These are phyloP conservation scores for Cryptococcus sp. DNA, from an alignment of 1,284 basidiomycete species.

Conservation along the genomic window DNA sequence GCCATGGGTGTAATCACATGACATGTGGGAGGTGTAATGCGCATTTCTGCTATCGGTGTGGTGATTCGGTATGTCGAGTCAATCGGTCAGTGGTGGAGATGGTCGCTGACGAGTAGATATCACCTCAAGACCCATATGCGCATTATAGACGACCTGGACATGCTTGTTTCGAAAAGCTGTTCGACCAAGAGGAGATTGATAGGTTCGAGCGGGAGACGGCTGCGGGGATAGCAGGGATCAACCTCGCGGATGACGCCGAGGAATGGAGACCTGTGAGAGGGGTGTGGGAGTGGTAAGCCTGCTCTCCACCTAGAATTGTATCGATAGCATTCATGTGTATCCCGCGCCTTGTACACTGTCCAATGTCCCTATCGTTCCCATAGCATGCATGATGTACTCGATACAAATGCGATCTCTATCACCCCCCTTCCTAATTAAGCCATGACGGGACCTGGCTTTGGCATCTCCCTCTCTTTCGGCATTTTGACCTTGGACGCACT, in stretches of 20 bases:
- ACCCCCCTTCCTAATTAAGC: too few relatives aligned
- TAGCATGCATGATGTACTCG: too few relatives aligned
- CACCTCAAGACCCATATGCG: constrained; percentile 37
- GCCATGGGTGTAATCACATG: constrained; percentile 47
- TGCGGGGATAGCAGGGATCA: constrained; percentile 8
- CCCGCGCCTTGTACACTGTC: too few relatives aligned
- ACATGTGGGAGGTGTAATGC: constrained; percentile 37
- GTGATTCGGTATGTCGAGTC: constrained; percentile 22
- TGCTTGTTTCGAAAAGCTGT: constrained; percentile 40
- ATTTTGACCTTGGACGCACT: constrained; percentile 73
- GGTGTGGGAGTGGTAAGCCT: constrained; percentile 24
- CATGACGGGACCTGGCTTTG: constrained; percentile 31
- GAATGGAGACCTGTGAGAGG: constrained; percentile 16
- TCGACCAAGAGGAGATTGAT: constrained; percentile 37
- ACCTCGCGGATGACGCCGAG: constrained; percentile 7
- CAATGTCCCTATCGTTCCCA: too few relatives aligned
- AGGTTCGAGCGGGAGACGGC: constrained; percentile 25
- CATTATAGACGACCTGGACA: constrained; percentile 34
- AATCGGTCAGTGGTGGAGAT: not conserved
- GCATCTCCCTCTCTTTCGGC: constrained; percentile 57
- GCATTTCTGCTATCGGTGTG: constrained; percentile 46
- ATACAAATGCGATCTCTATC: too few relatives aligned
- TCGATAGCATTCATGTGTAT: too few relatives aligned
- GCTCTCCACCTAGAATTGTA: too few relatives aligned
- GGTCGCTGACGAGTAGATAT: constrained; percentile 17